phyloP scores from a whole-genome alignment of 192 early-diverging fungal genomes.

The Linnemannia elongata region DNA sequence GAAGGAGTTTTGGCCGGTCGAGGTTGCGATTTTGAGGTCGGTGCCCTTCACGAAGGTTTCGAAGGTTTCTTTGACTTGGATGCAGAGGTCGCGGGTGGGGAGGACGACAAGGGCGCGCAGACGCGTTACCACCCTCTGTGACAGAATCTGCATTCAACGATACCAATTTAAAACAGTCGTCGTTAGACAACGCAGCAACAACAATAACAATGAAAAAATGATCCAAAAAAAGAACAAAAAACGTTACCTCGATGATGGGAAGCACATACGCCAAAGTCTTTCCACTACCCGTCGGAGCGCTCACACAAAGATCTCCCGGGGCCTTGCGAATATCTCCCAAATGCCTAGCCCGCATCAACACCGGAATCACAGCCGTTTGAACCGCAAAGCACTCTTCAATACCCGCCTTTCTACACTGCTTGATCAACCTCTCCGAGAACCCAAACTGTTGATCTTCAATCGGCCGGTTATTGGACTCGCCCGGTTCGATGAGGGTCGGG shows the following conservation, averaged over 20 bases:
- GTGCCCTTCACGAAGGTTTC: conserved; percentile 84
- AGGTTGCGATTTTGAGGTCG: conserved; percentile 78
- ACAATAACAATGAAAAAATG: not conserved
- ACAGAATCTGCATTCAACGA: conserved; percentile 65
- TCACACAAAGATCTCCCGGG: conserved; percentile 93
- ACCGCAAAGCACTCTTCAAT: conserved; percentile 89
- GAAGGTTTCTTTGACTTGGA: conserved; percentile 90
- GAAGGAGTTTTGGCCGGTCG: conserved; percentile 85
- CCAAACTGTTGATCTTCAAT: conserved; percentile 65
- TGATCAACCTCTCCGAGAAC: conserved; percentile 74
- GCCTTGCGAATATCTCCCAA: conserved; percentile 77
- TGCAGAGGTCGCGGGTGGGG: conserved; percentile 93
- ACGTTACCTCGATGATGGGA: conserved; percentile 85
- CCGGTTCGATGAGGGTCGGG: conserved; percentile 80
- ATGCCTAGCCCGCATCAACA: conserved; percentile 75
- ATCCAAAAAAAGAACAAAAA: not conserved
- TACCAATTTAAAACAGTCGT: not conserved
- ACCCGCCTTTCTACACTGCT: conserved; percentile 72
- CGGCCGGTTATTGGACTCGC: conserved; percentile 57
- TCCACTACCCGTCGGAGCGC: conserved; percentile 95
- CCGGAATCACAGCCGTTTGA: conserved; percentile 88
- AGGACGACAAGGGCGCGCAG: conserved; percentile 91
- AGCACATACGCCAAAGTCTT: conserved; percentile 97
- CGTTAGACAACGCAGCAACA: not conserved
- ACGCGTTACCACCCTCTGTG: conserved; percentile 79